Evolutionary conservation across 1,284 basidiomycete genomes (phyloP).

Genomic region (Melampsora larici-populina): DNA sequence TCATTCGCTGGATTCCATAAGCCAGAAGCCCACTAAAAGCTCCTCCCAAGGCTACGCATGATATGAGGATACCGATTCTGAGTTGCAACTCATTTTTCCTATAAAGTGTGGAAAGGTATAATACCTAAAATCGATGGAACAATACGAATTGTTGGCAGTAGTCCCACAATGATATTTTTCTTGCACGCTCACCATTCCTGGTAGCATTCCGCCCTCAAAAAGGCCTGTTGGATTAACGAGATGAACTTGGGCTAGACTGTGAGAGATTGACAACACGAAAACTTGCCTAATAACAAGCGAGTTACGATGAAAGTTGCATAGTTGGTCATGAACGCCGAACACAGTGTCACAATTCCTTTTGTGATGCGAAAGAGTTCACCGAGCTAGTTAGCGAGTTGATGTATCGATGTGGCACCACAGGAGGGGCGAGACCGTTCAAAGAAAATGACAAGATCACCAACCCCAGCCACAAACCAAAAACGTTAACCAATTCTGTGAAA

Average conservation of each 20-base stretch:
- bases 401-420: background rate
- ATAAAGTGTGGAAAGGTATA: slow-evolving; percentile 40
- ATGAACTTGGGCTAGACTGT: background rate
- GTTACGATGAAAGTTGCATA: slow-evolving; percentile 21
- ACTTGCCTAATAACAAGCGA: slow-evolving; percentile 32
- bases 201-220: slow-evolving; percentile 40
- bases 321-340: background rate
- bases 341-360: slow-evolving; percentile 6
- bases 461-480: slow-evolving; percentile 37
- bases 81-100: slow-evolving; percentile 36
- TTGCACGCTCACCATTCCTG: slow-evolving; percentile 31
- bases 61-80: slow-evolving; percentile 31
- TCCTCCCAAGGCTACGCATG: slow-evolving; percentile 28
- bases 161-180: too few relatives aligned
- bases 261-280: background rate
- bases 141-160: too few relatives aligned
- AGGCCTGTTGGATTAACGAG: slow-evolving; percentile 8
- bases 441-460: background rate
- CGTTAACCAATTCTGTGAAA: slow-evolving; percentile 29
- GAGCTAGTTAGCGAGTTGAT: background rate
- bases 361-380: background rate
- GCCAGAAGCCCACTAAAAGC: slow-evolving; percentile 45
- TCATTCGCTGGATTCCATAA: slow-evolving; percentile 41
- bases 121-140: background rate
- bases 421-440: background rate